Evolutionary conservation across 495 filamentous ascomycete species (phyloP).

Genomic region (Xanthoparmelia taractica): DNA sequence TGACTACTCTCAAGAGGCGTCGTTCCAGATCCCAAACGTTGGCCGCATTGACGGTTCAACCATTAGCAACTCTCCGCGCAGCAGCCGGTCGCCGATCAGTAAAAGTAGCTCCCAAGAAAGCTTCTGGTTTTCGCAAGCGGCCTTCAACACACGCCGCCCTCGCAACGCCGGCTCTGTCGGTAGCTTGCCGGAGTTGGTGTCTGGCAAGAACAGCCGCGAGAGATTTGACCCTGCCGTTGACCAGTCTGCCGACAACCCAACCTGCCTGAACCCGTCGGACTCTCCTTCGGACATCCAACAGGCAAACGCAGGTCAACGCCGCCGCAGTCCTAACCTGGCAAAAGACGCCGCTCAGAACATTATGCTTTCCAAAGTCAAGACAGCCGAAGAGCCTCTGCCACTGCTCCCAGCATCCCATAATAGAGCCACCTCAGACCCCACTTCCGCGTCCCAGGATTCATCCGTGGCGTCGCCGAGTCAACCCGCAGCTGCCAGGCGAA

Average conservation of each 20-base stretch:
- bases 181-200: slow-evolving; percentile 50
- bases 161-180: slow-evolving; percentile 50
- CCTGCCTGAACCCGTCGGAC: slow-evolving; percentile 7
- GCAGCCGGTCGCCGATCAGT: slow-evolving; percentile 50
- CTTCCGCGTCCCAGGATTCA: not conserved
- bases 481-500: not conserved
- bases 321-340: slow-evolving; percentile 15
- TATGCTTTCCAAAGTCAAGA: slow-evolving; percentile 16
- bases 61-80: slow-evolving; percentile 39
- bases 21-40: slow-evolving; percentile 38
- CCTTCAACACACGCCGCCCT: slow-evolving; percentile 44
- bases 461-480: slow-evolving; percentile 1
- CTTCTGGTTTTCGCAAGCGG: slow-evolving; percentile 38
- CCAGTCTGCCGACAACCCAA: slow-evolving; percentile 13
- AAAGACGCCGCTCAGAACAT: slow-evolving; percentile 19
- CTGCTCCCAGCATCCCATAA: slow-evolving; percentile 15
- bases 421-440: slow-evolving; percentile 6
- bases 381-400: slow-evolving; percentile 18
- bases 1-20: slow-evolving; percentile 41
- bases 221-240: slow-evolving; percentile 16
- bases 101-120: slow-evolving; percentile 54
- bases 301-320: slow-evolving; percentile 10
- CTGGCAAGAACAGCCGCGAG: slow-evolving; percentile 44
- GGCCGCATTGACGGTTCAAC: slow-evolving; percentile 32
- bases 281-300: not conserved